phyloP scores from a whole-genome alignment of 441 rosid species.

The Adansonia gregorii region DNA sequence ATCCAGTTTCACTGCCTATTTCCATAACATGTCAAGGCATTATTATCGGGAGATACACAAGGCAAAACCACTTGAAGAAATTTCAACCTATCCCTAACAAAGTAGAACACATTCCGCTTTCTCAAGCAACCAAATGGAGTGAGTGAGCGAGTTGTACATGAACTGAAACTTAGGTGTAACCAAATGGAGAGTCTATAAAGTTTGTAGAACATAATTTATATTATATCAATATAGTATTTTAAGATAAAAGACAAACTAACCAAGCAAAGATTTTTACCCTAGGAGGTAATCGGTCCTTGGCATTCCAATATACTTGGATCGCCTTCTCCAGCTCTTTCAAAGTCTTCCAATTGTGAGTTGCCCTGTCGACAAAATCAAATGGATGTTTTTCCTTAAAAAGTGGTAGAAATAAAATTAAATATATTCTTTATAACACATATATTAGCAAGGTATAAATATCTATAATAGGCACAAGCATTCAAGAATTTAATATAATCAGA shows the following conservation, averaged over 20 bases:
- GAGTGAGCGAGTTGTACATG: neutral
- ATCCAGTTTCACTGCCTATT: conserved; percentile 84
- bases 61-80: conserved; percentile 22
- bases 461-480: neutral
- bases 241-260: neutral
- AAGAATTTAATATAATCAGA: no score
- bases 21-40: conserved; percentile 31
- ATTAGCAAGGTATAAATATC: neutral
- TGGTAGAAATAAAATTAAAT: neutral
- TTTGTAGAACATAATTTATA: neutral
- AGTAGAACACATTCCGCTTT: neutral
- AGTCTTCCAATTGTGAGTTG: conserved; percentile 79
- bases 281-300: conserved; percentile 86
- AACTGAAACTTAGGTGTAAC: neutral
- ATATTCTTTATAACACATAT: neutral
- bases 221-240: neutral
- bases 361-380: conserved; percentile 49
- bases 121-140: neutral
- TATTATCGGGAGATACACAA: conserved; percentile 14
- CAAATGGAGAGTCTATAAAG: neutral
- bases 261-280: conserved; percentile 48
- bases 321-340: conserved; percentile 89
- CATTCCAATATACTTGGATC: conserved; percentile 70
- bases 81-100: conserved; percentile 5
- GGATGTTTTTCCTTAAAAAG: conserved; percentile 2